A percentile compares a stretch with the other conserved stretches of the same genome.
phyloP scores from a whole-genome alignment of 176 grass and related monocot species.

The Cocos nucifera region DNA sequence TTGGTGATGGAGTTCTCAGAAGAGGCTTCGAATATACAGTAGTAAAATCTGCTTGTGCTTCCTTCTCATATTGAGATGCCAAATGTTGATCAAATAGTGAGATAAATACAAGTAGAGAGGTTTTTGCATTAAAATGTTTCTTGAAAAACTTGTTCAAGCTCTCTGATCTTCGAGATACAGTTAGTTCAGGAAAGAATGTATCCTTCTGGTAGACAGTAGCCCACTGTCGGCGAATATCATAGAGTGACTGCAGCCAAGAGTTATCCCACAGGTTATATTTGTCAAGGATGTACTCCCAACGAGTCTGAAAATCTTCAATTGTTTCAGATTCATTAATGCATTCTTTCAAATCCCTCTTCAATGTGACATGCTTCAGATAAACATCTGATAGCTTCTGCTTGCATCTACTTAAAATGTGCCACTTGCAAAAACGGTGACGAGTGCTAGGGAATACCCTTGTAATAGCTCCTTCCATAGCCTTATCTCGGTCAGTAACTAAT shows the following conservation, averaged over 20 bases:
- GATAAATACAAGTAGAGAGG: constrained; percentile 35
- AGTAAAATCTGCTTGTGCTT: constrained; percentile 46
- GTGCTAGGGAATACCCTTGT: constrained; percentile 41
- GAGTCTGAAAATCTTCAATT: constrained; percentile 38
- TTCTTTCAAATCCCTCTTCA: constrained; percentile 43
- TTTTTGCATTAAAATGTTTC: constrained; percentile 39
- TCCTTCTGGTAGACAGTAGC: constrained; percentile 38
- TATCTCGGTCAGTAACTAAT: constrained; percentile 47
- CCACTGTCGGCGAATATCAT: constrained; percentile 38
- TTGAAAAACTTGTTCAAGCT: constrained; percentile 53
- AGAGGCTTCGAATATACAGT: constrained; percentile 32
- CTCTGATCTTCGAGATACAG: constrained; percentile 27
- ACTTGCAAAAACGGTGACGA: constrained; percentile 41
- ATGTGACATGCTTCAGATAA: constrained; percentile 30
- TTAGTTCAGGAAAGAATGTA: constrained; percentile 40
- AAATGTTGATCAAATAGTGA: constrained; percentile 40
- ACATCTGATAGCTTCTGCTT: constrained; percentile 44
- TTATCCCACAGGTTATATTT: constrained; percentile 53
- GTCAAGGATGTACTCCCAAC: constrained; percentile 36
- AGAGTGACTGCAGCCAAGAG: constrained; percentile 30
- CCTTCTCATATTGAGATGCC: constrained; percentile 29
- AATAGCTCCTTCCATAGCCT: constrained; percentile 50
- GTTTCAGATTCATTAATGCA: constrained; percentile 30
- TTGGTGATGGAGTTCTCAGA: constrained; percentile 44
- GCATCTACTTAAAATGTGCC: constrained; percentile 43